Conservation (phyloP, 306 rosid species). For the Cajanus cajan region DNA sequence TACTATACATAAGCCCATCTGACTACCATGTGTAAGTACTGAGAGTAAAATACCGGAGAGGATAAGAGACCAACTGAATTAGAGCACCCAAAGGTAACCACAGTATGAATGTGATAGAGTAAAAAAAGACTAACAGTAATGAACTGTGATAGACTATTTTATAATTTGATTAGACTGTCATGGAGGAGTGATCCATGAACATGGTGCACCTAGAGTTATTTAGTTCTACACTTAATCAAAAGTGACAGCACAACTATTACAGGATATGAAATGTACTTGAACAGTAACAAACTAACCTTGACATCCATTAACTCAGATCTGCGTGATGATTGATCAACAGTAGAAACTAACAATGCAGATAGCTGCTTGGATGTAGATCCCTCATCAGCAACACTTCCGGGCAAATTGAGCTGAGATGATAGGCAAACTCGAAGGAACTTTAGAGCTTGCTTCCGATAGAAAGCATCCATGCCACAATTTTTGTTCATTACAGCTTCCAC, state of each 20-base stretch:
- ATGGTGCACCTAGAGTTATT: not conserved
- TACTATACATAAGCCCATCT: not conserved
- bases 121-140: not conserved
- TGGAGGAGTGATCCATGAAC: slow-evolving; percentile 5
- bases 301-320: slow-evolving; percentile 70
- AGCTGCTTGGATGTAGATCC: slow-evolving; percentile 72
- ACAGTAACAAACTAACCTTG: slow-evolving; percentile 60
- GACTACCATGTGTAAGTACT: not conserved
- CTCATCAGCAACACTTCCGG: slow-evolving; percentile 78
- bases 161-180: slow-evolving; percentile 17
- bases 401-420: slow-evolving; percentile 95
- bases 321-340: slow-evolving; percentile 69
- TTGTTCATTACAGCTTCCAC: slow-evolving; percentile 82
- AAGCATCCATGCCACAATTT: slow-evolving; percentile 68
- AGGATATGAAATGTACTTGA: not conserved
- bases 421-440: slow-evolving; percentile 88
- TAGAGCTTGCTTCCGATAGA: slow-evolving; percentile 86
- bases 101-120: slow-evolving; percentile 1
- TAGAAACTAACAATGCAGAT: slow-evolving; percentile 69
- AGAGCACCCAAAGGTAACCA: not conserved
- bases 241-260: not conserved
- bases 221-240: not conserved
- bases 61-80: not conserved
- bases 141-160: not conserved
- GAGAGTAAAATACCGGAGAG: slow-evolving; percentile 10